Percentiles rank a stretch among this genome's conserved stretches.
phyloP scores from a whole-genome alignment of 2,329 filamentous ascomycete genomes.

The Exserohilum rostratum region DNA sequence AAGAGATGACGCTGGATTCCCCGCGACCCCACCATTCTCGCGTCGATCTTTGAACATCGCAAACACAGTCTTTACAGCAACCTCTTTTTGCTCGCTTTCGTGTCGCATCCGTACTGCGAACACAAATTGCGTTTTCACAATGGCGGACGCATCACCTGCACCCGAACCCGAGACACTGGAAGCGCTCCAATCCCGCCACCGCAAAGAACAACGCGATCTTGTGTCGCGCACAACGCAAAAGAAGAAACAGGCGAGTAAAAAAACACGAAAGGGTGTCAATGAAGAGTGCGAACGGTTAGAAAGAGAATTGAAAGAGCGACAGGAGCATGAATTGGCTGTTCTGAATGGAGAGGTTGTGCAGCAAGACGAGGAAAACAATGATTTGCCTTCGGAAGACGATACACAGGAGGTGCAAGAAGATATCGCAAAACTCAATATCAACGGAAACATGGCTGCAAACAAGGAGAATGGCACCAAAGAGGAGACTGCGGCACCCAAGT shows the following conservation, averaged over 20 bases:
- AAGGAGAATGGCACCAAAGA: conserved; percentile 9
- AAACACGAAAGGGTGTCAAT: conserved; percentile 65
- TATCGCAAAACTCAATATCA: conserved; percentile 12
- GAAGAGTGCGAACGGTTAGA: conserved; percentile 68
- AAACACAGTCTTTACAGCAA: conserved; percentile 12
- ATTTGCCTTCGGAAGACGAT: conserved; percentile 4
- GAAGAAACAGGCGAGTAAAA: conserved; percentile 95
- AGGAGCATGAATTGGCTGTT: conserved; percentile 58
- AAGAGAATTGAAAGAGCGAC: conserved; percentile 60
- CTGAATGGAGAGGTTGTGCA: conserved; percentile 39
- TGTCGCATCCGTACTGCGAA: no score
- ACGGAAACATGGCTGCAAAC: background rate
- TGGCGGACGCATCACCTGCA: conserved; percentile 13
- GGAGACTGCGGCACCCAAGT: conserved; percentile 6
- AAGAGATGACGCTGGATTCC: conserved; percentile 5
- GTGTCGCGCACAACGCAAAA: conserved; percentile 87
- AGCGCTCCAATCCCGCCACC: conserved; percentile 77
- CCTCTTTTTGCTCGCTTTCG: background rate
- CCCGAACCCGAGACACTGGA: conserved; percentile 62
- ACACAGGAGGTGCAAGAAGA: conserved; percentile 22
- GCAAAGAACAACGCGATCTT: conserved; percentile 86
- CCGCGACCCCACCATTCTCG: conserved; percentile 16
- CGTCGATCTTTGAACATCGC: conserved; percentile 1
- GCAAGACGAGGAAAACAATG: conserved; percentile 9
- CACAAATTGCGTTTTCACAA: background rate